phyloP scores from a whole-genome alignment of 164 flowering plant species.

The Vitis rotundifolia region DNA sequence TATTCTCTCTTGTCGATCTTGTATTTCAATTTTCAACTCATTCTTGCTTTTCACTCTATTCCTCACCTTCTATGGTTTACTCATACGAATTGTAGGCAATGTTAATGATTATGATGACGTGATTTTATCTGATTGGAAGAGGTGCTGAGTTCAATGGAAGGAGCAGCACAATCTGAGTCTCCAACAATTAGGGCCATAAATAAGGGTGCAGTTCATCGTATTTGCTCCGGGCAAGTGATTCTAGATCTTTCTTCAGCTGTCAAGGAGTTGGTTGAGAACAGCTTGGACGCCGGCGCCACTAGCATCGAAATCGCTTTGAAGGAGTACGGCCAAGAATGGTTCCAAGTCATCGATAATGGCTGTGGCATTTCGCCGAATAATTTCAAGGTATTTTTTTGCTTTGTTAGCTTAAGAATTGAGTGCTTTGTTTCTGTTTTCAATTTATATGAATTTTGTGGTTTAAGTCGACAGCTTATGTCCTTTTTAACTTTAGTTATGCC shows the following conservation, averaged over 20 bases:
- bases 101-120: no score
- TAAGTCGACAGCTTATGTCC: no score
- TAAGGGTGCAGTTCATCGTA: slow-evolving; percentile 73
- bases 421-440: background rate
- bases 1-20: background rate
- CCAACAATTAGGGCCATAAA: slow-evolving; percentile 63
- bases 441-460: background rate
- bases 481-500: no score
- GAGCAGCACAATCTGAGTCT: slow-evolving; percentile 16
- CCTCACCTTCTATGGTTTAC: background rate
- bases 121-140: background rate
- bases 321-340: slow-evolving; percentile 74
- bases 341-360: slow-evolving; percentile 90
- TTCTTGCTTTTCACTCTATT: no score
- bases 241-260: slow-evolving; percentile 94
- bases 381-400: slow-evolving; percentile 55
- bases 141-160: slow-evolving; percentile 27
- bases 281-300: slow-evolving; percentile 97
- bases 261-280: slow-evolving; percentile 98
- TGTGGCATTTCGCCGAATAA: slow-evolving; percentile 84
- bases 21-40: no score
- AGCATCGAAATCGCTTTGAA: slow-evolving; percentile 74
- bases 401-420: background rate
- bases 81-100: background rate
- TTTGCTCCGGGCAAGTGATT: slow-evolving; percentile 93